These are phyloP conservation scores for Cutaneotrichosporon arboriforme DNA, from an alignment of 1,284 basidiomycete genomes.

Conservation along the genomic window DNA sequence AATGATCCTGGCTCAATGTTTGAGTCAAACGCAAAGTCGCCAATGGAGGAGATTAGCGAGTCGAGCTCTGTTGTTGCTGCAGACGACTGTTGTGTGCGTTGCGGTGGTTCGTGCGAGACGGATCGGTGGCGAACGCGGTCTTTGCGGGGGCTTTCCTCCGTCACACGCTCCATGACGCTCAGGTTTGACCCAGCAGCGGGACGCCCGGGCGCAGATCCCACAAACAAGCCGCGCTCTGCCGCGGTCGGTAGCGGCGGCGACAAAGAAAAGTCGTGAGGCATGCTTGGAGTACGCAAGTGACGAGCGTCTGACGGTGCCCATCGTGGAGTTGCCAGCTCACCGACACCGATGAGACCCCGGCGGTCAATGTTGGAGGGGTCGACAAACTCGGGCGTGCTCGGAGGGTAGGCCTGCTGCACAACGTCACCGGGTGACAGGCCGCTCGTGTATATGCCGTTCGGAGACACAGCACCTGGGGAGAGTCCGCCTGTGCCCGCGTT, in stretches of 20 bases:
- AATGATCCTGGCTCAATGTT: conserved; percentile 31
- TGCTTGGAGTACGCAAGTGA: conserved; percentile 41
- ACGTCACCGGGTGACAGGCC: conserved; percentile 8
- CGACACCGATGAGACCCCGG: conserved; percentile 82
- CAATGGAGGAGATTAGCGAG: conserved; percentile 24
- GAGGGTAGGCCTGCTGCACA: conserved; percentile 17
- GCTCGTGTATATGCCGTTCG: background rate
- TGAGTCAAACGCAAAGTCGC: conserved; percentile 40
- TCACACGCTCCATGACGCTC: conserved; percentile 24
- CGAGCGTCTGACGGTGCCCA: conserved; percentile 58
- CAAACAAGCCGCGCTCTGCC: conserved; percentile 8
- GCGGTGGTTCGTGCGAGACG: conserved; percentile 18
- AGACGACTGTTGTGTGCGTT: background rate
- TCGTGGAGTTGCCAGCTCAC: conserved; percentile 93
- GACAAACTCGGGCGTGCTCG: conserved; percentile 33
- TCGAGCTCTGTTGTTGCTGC: conserved; percentile 9
- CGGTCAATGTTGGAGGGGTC: conserved; percentile 82
- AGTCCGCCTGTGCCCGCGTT: conserved; percentile 7
- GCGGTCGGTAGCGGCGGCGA: conserved; percentile 20
- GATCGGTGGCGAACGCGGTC: conserved; percentile 16
- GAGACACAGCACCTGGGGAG: conserved; percentile 8
- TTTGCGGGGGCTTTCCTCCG: conserved; percentile 23
- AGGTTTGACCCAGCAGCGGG: conserved; percentile 3
- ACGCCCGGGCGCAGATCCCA: conserved; percentile 12
- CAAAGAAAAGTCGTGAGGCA: conserved; percentile 35